These are phyloP conservation scores for Debaryomyces udenii DNA, from an alignment of 1,139 yeast species.

Conservation along the genomic window DNA sequence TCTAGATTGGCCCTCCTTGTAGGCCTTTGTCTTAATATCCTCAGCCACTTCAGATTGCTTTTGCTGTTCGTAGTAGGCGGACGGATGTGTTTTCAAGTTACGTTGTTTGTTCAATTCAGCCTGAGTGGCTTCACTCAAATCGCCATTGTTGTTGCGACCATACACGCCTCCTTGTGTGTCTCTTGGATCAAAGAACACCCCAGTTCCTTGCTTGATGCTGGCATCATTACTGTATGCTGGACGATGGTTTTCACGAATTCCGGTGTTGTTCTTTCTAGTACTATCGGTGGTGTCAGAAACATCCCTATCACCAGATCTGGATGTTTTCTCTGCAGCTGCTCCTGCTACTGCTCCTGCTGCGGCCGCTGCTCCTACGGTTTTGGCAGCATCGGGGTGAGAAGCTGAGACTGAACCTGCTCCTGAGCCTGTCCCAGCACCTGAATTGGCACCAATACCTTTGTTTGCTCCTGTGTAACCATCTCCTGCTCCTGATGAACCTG, in stretches of 20 bases:
- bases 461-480: not conserved
- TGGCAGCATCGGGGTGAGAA: conserved; percentile 6
- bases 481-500: not conserved
- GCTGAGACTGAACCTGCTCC: conserved; percentile 10
- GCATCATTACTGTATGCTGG: conserved; percentile 38
- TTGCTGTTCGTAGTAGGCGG: conserved; percentile 26
- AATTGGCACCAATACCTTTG: conserved; percentile 7
- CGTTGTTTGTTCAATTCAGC: conserved; percentile 26
- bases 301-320: not conserved
- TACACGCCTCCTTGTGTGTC: conserved; percentile 41
- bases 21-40: conserved; percentile 21
- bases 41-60: conserved; percentile 16
- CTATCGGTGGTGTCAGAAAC: conserved; percentile 5
- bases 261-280: conserved; percentile 11
- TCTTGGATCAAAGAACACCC: conserved; percentile 38
- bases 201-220: conserved; percentile 29
- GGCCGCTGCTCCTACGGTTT: conserved; percentile 8
- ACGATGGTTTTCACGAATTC: conserved; percentile 21
- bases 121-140: conserved; percentile 30
- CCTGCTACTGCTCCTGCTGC: conserved; percentile 7
- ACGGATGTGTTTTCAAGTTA: conserved; percentile 35
- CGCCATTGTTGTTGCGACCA: conserved; percentile 15
- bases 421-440: conserved; percentile 10
- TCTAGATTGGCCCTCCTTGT: conserved; percentile 21
- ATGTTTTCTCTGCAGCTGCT: conserved; percentile 12